A percentile compares a stretch with the other conserved stretches of the same genome.
Evolutionary conservation across 257 asterid genomes (phyloP).

Genomic region (Solanum gandarillasii): DNA sequence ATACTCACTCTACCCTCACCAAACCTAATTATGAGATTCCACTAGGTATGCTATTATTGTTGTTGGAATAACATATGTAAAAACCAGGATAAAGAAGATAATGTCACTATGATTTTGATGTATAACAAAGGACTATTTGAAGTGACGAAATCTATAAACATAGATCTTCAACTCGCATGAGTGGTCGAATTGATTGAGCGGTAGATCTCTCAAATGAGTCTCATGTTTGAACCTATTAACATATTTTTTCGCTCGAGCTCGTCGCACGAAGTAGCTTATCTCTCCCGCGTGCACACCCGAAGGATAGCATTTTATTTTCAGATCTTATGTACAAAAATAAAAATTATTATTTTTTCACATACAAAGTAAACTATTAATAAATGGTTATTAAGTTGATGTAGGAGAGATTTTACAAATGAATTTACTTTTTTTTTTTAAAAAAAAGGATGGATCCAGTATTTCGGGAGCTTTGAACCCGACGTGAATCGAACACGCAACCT

Average conservation of each 20-base stretch:
- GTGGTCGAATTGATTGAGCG: background rate
- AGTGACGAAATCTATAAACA: background rate
- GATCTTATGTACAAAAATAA: background rate
- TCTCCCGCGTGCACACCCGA: background rate
- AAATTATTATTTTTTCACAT: background rate
- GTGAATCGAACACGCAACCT: constrained; percentile 72
- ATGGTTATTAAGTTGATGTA: background rate
- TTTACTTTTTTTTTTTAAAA: too few species aligned
- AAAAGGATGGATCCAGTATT: background rate
- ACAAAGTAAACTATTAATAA: background rate
- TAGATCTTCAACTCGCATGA: background rate
- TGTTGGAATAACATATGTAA: background rate
- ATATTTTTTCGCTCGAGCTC: too few species aligned
- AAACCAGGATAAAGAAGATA: background rate
- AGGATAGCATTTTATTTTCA: background rate
- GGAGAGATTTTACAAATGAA: background rate
- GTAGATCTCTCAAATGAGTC: background rate
- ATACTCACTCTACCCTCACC: background rate
- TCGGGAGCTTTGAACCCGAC: background rate
- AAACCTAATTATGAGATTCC: too few species aligned
- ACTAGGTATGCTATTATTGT: too few species aligned
- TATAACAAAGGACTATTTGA: background rate
- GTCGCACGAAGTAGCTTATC: background rate
- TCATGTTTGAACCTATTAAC: background rate
- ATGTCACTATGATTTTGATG: background rate